Percentiles rank a stretch among this genome's conserved stretches.
Conservation (phyloP, 129 eudicot genomes). For the Tagetes erecta region DNA sequence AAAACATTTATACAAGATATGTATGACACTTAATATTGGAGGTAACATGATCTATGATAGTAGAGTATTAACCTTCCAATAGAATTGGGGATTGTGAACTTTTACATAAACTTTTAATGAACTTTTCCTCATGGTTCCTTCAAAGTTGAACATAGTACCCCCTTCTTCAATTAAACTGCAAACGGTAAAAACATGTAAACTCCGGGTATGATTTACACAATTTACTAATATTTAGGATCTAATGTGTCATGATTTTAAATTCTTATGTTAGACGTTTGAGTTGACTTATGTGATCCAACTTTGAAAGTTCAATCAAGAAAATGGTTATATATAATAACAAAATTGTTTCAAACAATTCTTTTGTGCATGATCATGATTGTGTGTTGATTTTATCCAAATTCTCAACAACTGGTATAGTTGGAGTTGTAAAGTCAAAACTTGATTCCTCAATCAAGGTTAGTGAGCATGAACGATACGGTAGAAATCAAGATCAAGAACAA, state of each 20-base stretch:
- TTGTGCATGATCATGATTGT: neutral
- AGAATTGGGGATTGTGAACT: slow-evolving; percentile 70
- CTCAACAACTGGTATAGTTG: too few species aligned
- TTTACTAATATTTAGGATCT: neutral
- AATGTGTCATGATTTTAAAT: neutral
- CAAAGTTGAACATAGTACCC: slow-evolving; percentile 62
- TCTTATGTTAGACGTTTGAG: too few species aligned
- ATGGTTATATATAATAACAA: too few species aligned
- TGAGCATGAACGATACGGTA: neutral
- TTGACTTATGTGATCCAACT: neutral
- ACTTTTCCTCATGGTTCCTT: slow-evolving; percentile 53
- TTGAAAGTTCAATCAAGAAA: neutral
- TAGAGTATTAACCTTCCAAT: slow-evolving; percentile 62
- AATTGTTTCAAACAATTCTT: neutral
- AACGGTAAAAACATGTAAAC: neutral
- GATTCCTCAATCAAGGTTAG: too few species aligned
- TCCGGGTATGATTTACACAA: neutral
- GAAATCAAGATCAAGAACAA: too few species aligned
- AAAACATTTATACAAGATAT: neutral
- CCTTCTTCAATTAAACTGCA: slow-evolving; percentile 71
- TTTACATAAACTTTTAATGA: slow-evolving; percentile 46
- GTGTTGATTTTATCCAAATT: neutral
- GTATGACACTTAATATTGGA: too few species aligned
- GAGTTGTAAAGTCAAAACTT: too few species aligned
- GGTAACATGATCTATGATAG: too few species aligned